Conservation (phyloP, 345 rosid species). For the Gossypium bickii region DNA sequence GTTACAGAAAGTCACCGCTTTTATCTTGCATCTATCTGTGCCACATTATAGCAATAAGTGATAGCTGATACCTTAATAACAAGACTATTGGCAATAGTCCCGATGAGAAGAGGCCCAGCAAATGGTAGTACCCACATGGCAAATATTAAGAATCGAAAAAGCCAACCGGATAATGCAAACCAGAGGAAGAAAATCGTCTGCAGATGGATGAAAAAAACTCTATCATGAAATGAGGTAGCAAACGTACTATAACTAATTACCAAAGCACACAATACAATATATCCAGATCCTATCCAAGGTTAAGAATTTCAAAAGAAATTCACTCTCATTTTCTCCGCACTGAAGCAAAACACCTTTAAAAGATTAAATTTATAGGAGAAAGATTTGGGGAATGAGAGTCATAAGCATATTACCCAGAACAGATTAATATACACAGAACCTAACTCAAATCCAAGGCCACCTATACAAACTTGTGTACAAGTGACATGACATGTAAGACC, state of each 20-base stretch:
- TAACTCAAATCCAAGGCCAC: neutral
- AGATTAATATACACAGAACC: neutral
- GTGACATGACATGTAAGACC: neutral
- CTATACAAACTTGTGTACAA: neutral
- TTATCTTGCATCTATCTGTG: neutral
- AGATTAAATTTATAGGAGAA: neutral
- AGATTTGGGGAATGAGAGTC: neutral
- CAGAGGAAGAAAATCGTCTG: slow-evolving; percentile 84
- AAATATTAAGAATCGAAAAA: slow-evolving; percentile 66
- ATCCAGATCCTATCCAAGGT: neutral
- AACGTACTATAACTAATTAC: neutral
- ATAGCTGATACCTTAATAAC: slow-evolving; percentile 64
- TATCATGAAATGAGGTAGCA: neutral
- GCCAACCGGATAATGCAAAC: slow-evolving; percentile 96
- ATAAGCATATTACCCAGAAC: neutral
- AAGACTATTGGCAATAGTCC: slow-evolving; percentile 81
- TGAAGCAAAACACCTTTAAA: neutral
- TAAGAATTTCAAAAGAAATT: neutral
- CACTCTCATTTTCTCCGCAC: neutral
- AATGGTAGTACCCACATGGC: slow-evolving; percentile 81
- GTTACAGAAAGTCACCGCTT: neutral
- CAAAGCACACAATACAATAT: neutral
- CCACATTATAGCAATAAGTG: neutral
- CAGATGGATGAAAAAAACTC: slow-evolving; percentile 3
- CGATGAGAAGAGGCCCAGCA: slow-evolving; percentile 94